phyloP scores from a whole-genome alignment of 169 alveolate genomes.

The Eimeria necatrix region DNA sequence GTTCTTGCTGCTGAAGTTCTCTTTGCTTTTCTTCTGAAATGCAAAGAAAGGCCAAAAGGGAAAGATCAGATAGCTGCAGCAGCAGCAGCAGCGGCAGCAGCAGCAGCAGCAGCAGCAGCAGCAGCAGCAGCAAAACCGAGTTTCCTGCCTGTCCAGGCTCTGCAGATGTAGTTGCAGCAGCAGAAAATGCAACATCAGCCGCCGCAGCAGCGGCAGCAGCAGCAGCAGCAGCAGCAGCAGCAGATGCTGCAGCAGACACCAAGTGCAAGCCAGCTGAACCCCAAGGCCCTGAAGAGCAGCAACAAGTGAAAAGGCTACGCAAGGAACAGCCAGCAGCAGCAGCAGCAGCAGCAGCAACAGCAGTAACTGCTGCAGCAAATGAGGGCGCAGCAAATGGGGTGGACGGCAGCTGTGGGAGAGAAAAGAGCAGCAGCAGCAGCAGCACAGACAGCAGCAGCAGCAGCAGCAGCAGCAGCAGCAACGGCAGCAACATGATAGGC shows the following conservation, averaged over 20 bases:
- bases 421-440: neutral
- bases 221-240: neutral
- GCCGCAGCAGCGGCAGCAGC: too few species aligned
- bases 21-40: neutral
- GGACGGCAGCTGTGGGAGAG: neutral
- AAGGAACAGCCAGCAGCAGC: neutral
- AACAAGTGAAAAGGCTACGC: too few species aligned
- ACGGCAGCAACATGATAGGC: neutral
- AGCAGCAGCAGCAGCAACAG: neutral
- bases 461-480: constrained; percentile 35
- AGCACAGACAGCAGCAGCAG: neutral
- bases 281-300: too few species aligned
- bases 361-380: too few species aligned
- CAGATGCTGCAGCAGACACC: neutral
- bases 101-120: neutral
- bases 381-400: too few species aligned
- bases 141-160: too few species aligned
- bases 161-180: too few species aligned
- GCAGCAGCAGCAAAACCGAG: constrained; percentile 7
- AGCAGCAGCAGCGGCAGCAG: constrained; percentile 15
- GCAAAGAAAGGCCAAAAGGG: neutral
- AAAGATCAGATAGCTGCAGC: neutral
- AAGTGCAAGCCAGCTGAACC: too few species aligned
- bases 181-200: too few species aligned
- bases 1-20: too few species aligned